These are phyloP conservation scores for Tilletiaria anomala DNA, from an alignment of 1,284 basidiomycete species.

Conservation along the genomic window DNA sequence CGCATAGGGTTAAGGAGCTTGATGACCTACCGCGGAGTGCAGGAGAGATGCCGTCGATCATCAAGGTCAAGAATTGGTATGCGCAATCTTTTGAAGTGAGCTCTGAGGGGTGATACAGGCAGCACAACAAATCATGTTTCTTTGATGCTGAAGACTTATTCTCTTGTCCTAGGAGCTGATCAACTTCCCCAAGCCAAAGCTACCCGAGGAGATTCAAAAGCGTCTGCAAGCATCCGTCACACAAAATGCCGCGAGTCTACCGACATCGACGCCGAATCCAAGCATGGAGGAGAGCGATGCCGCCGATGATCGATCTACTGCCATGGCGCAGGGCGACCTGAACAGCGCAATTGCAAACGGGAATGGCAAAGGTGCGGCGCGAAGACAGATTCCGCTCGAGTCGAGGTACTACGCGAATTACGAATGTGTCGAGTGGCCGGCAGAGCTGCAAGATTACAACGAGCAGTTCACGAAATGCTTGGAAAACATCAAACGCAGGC, in stretches of 20 bases:
- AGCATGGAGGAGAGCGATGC: conserved; percentile 20
- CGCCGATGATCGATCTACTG: neutral
- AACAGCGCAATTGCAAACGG: conserved; percentile 4
- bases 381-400: neutral
- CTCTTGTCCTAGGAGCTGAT: conserved; percentile 21
- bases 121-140: no score
- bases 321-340: neutral
- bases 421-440: conserved; percentile 60
- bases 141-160: no score
- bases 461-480: conserved; percentile 73
- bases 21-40: conserved; percentile 86
- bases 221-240: conserved; percentile 14
- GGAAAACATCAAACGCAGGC: conserved; percentile 79
- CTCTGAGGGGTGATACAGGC: no score
- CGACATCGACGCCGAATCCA: conserved; percentile 30
- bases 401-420: conserved; percentile 67
- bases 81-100: conserved; percentile 97
- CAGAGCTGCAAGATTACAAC: conserved; percentile 88
- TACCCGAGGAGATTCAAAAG: conserved; percentile 31
- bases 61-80: conserved; percentile 96
- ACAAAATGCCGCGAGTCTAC: conserved; percentile 18
- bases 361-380: neutral
- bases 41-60: conserved; percentile 79
- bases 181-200: conserved; percentile 28
- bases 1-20: conserved; percentile 90